Base-by-base conservation (phyloP, 768 basidiomycete genomes). In the Serendipita sp. region DNA sequence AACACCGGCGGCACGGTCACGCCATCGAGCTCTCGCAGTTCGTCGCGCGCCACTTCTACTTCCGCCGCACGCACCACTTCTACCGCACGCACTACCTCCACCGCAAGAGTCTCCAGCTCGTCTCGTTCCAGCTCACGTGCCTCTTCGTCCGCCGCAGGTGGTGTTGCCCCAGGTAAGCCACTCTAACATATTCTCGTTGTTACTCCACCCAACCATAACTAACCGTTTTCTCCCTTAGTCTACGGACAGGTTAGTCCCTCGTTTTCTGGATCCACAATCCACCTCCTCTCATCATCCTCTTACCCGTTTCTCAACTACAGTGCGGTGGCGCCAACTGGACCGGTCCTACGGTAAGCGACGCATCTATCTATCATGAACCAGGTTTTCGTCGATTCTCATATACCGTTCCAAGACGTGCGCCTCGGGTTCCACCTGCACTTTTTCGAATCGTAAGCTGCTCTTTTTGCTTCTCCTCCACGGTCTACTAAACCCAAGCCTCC, bases 351-450 rank as follows among this genome's bases (percentile, higher is more conserved):
- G 53, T 28, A 31, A 58, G 53, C 28, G 16, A 58, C n/a, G n/a
- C 31, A 24, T 31, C 24, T 24, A 11, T 9, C 22, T 33, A 20
- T 22, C 17, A 31, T n/a, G n/a, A n/a, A n/a, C n/a, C 11, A 4
- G 31, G 24, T 28, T 9, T 31, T 58, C 31, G 30, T 28, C 3
- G 31, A 11, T 28, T n/a, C 24, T 58, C 31, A 33, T 28, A 26
- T 24, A 3, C 17, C 9, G 9, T n/a, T 24, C 11, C 31, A 33
- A 58, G 53, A 24, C 31, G 7, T 58, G 53, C 30, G 53, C 53
- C 53, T 22, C 53, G 11, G 53, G 53, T 24, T 58, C 53, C 11
- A 58, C 53, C 9, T 58, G 53, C 53, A 58, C n/a, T 11, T 58
- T 20, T 58, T 58, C 53, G 31, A 58, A 58, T 31, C 20, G 53